phyloP scores from a whole-genome alignment of 768 basidiomycete species.

The Mycena rebaudengoi region DNA sequence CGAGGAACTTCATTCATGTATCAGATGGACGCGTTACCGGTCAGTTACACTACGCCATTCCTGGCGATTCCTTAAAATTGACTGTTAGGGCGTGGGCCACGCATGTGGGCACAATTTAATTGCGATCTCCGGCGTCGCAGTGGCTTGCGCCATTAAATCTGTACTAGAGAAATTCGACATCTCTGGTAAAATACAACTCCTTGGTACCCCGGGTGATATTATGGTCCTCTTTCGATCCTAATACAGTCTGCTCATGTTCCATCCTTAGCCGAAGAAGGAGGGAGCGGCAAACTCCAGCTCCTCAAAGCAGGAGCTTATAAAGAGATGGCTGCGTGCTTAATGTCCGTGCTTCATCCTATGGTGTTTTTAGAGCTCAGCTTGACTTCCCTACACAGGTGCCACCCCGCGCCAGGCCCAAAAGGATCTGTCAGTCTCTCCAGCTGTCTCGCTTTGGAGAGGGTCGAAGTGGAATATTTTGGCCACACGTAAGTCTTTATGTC shows the following conservation, averaged over 20 bases:
- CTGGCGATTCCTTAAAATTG: background rate
- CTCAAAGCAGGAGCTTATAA: slow-evolving; percentile 68
- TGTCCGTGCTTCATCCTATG: slow-evolving; percentile 52
- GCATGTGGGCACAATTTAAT: slow-evolving; percentile 89
- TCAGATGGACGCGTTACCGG: slow-evolving; percentile 69
- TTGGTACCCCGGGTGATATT: slow-evolving; percentile 78
- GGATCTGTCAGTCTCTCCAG: slow-evolving; percentile 71
- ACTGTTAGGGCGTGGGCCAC: slow-evolving; percentile 65
- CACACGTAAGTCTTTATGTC: slow-evolving; percentile 62
- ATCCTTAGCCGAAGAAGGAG: slow-evolving; percentile 84
- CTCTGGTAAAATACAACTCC: slow-evolving; percentile 70
- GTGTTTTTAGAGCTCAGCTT: background rate
- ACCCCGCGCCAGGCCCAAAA: slow-evolving; percentile 81
- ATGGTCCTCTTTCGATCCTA: background rate
- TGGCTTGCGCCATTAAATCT: slow-evolving; percentile 73
- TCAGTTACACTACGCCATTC: slow-evolving; percentile 12
- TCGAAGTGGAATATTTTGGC: slow-evolving; percentile 73
- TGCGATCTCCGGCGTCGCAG: slow-evolving; percentile 76
- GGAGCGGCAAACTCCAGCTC: slow-evolving; percentile 75
- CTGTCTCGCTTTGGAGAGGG: slow-evolving; percentile 67
- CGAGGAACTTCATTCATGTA: background rate
- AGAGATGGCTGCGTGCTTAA: slow-evolving; percentile 80
- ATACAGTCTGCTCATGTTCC: background rate
- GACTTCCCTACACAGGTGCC: slow-evolving; percentile 62
- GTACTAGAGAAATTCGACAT: slow-evolving; percentile 70